Evolutionary conservation across 1,284 basidiomycete species (phyloP), one percentile per base, ranked within the genome.

Genomic region (Sparassis latifolia): DNA sequence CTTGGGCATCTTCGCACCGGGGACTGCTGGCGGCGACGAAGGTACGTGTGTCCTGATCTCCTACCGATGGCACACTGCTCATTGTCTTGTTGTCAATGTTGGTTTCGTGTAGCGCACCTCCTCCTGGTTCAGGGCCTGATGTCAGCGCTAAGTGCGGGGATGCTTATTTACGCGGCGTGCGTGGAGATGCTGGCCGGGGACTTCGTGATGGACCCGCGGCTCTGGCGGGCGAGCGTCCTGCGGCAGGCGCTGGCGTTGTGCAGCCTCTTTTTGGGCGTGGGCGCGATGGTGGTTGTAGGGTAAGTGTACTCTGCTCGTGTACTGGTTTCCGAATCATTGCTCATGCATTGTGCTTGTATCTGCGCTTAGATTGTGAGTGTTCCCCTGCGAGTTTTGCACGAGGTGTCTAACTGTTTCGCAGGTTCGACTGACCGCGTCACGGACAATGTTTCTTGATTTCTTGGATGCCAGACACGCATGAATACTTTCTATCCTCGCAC

Each of bases 101-200:
- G 33, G 10, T 44, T 35, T 28, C 31, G 33, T 39, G 10, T 48
- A 80, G 77, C 71, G 12, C 68, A 70, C 27, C 70, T 84, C 62
- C 63, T 71, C 42, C 69, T 85, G 20, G 72, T 75, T 1, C 81
- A 85, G 61, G 86, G 86, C 32, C 58, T 88, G 41, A 81, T 89
- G 79, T 82, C 81, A 3, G 84, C 84, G 6, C 70, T 87, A n/a
- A 86, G 83, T 0, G 84, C 86, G 1, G 87, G 87, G 1, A 82
- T 89, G 81, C 75, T 89, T 44, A 86, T 84, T 40, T 89, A 89
- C 58, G 86, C 83, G 1, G 79, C 82, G 10, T 86, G 82, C 20
- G 84, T 89, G 9, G 86, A 89, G 73, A 87, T 89, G 83, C 77
- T 89, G 44, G 87, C 84, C 0, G 86, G 79, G 2, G 86, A 89